Percentiles rank a stretch among this genome's conserved stretches.
phyloP scores from a whole-genome alignment of 208 protist genomes.

The Lotmaria passim region DNA sequence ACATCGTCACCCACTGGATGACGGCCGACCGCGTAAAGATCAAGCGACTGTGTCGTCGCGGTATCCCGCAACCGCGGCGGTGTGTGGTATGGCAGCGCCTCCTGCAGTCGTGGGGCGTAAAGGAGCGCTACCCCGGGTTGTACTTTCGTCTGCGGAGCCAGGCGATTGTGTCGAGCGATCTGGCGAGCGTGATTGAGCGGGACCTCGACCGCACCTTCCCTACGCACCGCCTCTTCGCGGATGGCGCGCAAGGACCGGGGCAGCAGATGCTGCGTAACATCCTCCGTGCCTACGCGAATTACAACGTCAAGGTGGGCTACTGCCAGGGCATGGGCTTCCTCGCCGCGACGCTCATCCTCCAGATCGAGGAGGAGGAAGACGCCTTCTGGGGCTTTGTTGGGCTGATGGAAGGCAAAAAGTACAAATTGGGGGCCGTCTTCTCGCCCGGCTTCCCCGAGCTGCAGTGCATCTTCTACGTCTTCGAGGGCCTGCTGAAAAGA shows the following conservation, averaged over 20 bases:
- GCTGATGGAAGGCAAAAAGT: conserved; percentile 78
- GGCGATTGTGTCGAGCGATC: conserved; percentile 28
- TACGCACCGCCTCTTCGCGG: conserved; percentile 74
- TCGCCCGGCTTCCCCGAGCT: conserved; percentile 79
- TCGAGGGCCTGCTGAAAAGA: conserved; percentile 65
- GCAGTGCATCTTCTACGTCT: conserved; percentile 67
- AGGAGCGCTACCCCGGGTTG: conserved; percentile 18
- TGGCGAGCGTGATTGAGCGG: conserved; percentile 75
- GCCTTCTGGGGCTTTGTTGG: conserved; percentile 87
- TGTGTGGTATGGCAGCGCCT: conserved; percentile 70
- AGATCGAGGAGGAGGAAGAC: conserved; percentile 82
- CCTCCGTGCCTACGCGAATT: conserved; percentile 80
- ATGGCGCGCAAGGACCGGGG: conserved; percentile 32
- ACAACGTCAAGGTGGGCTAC: conserved; percentile 82
- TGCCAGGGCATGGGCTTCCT: conserved; percentile 94
- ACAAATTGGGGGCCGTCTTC: conserved; percentile 70
- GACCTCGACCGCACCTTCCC: conserved; percentile 90
- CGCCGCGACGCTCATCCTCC: conserved; percentile 77
- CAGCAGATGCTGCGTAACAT: conserved; percentile 74
- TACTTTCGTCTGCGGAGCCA: conserved; percentile 44
- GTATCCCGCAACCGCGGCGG: conserved; percentile 69
- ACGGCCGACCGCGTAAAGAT: conserved; percentile 18
- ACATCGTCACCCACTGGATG: conserved; percentile 45
- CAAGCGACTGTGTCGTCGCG: conserved; percentile 76
- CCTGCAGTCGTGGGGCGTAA: conserved; percentile 42